Percentiles rank a stretch among this genome's conserved stretches.
Evolutionary conservation across 768 basidiomycete species (phyloP).

Genomic region (Boletus rubescentipes): DNA sequence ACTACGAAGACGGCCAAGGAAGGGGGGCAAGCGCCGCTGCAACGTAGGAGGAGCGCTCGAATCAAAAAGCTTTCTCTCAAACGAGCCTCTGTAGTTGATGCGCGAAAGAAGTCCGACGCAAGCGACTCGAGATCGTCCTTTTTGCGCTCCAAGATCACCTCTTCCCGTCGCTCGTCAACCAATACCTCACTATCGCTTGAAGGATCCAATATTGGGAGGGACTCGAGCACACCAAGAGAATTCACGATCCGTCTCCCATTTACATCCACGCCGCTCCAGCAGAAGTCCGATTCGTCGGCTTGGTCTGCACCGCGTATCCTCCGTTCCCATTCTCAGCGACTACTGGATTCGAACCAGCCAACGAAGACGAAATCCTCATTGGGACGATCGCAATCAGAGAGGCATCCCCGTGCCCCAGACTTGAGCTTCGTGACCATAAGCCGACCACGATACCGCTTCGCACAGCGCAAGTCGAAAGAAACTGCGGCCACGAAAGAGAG

Average conservation of each 20-base stretch:
- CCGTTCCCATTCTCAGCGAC: conserved; percentile 28
- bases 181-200: not conserved
- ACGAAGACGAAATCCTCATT: conserved; percentile 1
- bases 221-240: conserved; percentile 10
- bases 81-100: conserved; percentile 8
- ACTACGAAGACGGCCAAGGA: not conserved
- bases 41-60: conserved; percentile 26
- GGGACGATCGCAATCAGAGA: conserved; percentile 28
- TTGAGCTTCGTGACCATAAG: conserved; percentile 23
- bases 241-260: conserved; percentile 27
- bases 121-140: conserved; percentile 7
- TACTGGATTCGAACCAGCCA: not conserved
- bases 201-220: not conserved
- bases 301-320: conserved; percentile 22
- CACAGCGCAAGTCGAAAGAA: conserved; percentile 12
- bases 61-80: conserved; percentile 16
- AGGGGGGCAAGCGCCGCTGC: not conserved
- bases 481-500: not conserved
- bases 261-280: conserved; percentile 14
- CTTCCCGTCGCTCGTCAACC: not conserved
- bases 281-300: not conserved
- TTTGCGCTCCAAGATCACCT: conserved; percentile 11
- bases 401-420: conserved; percentile 19
- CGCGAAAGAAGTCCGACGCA: not conserved
- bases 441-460: conserved; percentile 21